Base-by-base conservation (phyloP, 371 early-diverging fungal genomes). In the Umbelopsis sp. region DNA sequence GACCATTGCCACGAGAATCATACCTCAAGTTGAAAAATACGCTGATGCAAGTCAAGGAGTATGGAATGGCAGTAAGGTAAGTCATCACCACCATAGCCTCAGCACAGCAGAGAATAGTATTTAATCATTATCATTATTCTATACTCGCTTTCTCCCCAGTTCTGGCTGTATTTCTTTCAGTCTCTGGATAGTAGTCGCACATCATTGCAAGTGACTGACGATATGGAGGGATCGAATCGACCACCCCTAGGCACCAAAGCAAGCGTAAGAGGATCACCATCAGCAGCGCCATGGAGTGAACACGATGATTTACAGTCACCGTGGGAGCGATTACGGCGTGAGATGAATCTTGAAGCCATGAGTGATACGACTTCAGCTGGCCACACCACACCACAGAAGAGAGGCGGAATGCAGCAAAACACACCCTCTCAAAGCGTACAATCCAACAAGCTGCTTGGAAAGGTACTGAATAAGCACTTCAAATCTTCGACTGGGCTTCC, bases 21-120 rank as follows among this genome's bases (percentile, higher is more conserved):
- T 84, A 8, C 82, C 86, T 5, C 79, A 80, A 52, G 71, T 87
- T 2, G 86, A 87, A 24, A 73, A 74, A 25, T 85, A 76, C 51
- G 71, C 77, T 32, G 80, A 77, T 46, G 74, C 82, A 14, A 82
- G 80, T 12, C 62, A 63, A 11, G 67, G 66, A 38, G 77, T 86
- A 25, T 76, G 82, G 76, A 72, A 85, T 25, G 70, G 76, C 37
- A 72, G 73, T 65, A 74, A 82, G 74, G 86, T 83, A 76, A 64
- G 38, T 20, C 18, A 44, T 63, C 18, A 53, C 18, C 11, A 38
- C 29, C 29, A 29, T 29, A 29, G 29, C 29, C 29, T 29, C 29
- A 29, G 4, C 29, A 29, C 29, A 29, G 29, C 0, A 29, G 29
- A 29, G 29, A 29, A 29, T 29, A 22, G 22, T 22, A 29, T 29